Base-by-base conservation (phyloP, 371 early-diverging fungal species). In the Mortierella sp. region DNA sequence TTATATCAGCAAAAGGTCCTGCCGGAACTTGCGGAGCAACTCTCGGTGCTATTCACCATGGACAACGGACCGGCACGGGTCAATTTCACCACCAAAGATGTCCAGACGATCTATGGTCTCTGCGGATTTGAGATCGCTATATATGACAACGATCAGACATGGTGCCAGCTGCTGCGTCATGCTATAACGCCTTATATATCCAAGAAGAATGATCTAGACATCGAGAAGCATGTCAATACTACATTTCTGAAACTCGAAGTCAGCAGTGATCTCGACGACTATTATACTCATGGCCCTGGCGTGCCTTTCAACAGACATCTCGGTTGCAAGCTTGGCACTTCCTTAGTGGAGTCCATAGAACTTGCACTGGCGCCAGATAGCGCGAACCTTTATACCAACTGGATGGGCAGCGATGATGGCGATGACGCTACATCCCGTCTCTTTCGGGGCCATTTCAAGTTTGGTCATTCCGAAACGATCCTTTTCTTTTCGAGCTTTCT, bases 381-480 rank as follows among this genome's bases (percentile, higher is more conserved):
- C 3, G 26, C 8, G 4, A 14, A 19, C 14, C 28, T 28, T 27
- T 52, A n/a, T 23, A 21, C 39, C 14, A n/a, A 4, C 34, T 56
- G 43, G 52, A 55, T 32, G 23, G 9, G 4, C 1, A 31, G 39
- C n/a, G 69, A 41, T 32, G 49, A 56, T 26, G 73, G 62, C 14
- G 73, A 66, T 12, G 68, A 50, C 2, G 50, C 48, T 0, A 50
- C 8, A 9, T 24, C 34, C 2, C 26, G 11, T 8, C 41, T 26
- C 5, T 57, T 39, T 41, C 47, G 60, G 19, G 67, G 58, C n/a
- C 14, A 60, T 11, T 60, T 76, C 61, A 76, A 69, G 65, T 76
- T 76, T 57, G 76, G 76, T 0, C 76, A 76, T 26, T 41, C 76
- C 2, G 76, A 76, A 49, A 69, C 76, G 14, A 64, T 76, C 32